These are phyloP conservation scores for Globisporangium viniferum DNA, from an alignment of 352 stramenopile genomes.

Conservation along the genomic window DNA sequence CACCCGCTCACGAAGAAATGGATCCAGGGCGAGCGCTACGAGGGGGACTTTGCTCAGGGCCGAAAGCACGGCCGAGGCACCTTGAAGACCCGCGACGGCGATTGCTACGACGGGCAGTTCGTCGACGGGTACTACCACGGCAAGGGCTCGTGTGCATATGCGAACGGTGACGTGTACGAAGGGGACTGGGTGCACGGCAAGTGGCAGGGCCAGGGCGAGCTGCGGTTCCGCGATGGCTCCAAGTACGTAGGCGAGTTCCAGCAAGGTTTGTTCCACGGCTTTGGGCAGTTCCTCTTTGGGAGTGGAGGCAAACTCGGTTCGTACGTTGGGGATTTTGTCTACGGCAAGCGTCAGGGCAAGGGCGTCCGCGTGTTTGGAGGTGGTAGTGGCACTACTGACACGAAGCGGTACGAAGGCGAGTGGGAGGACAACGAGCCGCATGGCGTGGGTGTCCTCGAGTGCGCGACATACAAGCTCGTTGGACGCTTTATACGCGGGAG, in stretches of 20 bases:
- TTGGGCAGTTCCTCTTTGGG: conserved; percentile 51
- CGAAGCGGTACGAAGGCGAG: conserved; percentile 61
- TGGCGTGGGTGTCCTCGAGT: conserved; percentile 53
- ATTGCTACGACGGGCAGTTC: conserved; percentile 59
- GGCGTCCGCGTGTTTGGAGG: conserved; percentile 56
- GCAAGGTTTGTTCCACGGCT: conserved; percentile 52
- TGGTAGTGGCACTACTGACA: conserved; percentile 8
- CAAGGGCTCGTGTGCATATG: conserved; percentile 53
- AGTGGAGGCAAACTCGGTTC: conserved; percentile 39
- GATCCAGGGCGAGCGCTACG: conserved; percentile 55
- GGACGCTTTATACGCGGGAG: conserved; percentile 48
- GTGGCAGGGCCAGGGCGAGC: conserved; percentile 52
- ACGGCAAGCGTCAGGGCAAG: conserved; percentile 55
- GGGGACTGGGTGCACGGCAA: conserved; percentile 58
- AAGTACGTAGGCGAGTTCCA: conserved; percentile 55
- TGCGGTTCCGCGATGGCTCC: conserved; percentile 46
- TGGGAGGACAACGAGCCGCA: conserved; percentile 61
- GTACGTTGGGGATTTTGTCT: conserved; percentile 60
- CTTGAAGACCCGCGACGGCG: conserved; percentile 28
- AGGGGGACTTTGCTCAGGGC: conserved; percentile 54
- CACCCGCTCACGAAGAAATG: conserved; percentile 68
- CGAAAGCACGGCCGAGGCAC: conserved; percentile 56
- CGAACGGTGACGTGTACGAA: conserved; percentile 63
- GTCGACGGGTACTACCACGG: conserved; percentile 49
- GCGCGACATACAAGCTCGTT: conserved; percentile 49